Conservation (phyloP, 179 eudicot species). For the Sideroxylon spinosum region DNA sequence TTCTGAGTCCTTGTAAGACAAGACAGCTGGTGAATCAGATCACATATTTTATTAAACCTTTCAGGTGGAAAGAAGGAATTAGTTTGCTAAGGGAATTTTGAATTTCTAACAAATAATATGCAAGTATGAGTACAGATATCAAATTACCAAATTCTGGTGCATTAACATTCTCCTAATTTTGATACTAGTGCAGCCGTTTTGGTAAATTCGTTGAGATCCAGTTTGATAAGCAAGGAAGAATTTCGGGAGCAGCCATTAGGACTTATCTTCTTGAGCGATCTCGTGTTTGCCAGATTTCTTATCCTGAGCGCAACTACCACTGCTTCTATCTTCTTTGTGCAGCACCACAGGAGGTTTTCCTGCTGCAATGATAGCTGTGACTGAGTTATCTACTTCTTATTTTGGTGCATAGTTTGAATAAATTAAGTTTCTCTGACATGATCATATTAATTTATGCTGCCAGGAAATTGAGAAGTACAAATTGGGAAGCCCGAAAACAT, state of each 20-base stretch:
- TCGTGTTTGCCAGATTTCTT: slow-evolving; percentile 87
- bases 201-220: slow-evolving; percentile 99
- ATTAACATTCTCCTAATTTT: slow-evolving; percentile 20
- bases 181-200: slow-evolving; percentile 67
- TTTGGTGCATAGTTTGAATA: slow-evolving; percentile 10
- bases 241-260: slow-evolving; percentile 98
- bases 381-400: neutral
- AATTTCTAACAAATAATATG: neutral
- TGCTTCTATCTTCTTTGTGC: slow-evolving; percentile 98
- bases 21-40: neutral
- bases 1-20: neutral
- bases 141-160: slow-evolving; percentile 1
- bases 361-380: slow-evolving; percentile 13
- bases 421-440: slow-evolving; percentile 9
- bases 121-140: neutral
- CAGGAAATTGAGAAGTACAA: slow-evolving; percentile 82
- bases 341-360: slow-evolving; percentile 83
- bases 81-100: neutral
- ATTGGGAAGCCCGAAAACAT: slow-evolving; percentile 67
- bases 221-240: slow-evolving; percentile 95
- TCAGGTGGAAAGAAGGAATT: neutral
- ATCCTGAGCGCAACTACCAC: slow-evolving; percentile 97
- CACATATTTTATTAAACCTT: neutral
- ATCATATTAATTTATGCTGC: slow-evolving; percentile 18
- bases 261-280: slow-evolving; percentile 96